Conservation (phyloP, 208 protist species). For the Wallacemonas sp. region DNA sequence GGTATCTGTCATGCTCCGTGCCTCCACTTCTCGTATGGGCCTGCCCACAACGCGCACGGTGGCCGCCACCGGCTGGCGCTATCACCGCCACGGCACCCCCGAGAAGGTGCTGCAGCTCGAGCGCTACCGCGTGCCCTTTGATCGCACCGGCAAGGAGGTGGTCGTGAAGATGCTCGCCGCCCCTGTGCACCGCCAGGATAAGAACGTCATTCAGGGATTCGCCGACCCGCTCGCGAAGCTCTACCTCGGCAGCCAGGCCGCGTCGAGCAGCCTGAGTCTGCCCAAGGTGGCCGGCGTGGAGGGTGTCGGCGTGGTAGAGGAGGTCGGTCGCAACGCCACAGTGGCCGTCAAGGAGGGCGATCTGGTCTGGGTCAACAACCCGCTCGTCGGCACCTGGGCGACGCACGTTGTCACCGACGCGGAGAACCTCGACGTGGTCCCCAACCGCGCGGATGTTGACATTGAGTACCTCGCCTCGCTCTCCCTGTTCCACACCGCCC, state of each 20-base stretch:
- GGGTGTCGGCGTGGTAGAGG: constrained; percentile 95
- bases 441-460: constrained; percentile 88
- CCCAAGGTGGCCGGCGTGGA: constrained; percentile 91
- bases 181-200: constrained; percentile 96
- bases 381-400: constrained; percentile 89
- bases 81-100: constrained; percentile 76
- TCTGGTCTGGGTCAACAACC: constrained; percentile 93
- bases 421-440: constrained; percentile 86
- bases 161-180: constrained; percentile 95
- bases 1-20: constrained; percentile 5
- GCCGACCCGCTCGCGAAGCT: constrained; percentile 47
- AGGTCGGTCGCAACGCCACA: constrained; percentile 82
- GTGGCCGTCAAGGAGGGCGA: constrained; percentile 86
- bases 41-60: constrained; percentile 71
- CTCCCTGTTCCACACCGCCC: constrained; percentile 96
- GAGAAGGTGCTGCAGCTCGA: constrained; percentile 84
- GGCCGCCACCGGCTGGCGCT: constrained; percentile 87
- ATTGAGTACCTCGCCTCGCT: constrained; percentile 94
- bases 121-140: constrained; percentile 84
- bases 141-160: constrained; percentile 81
- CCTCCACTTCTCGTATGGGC: constrained; percentile 24
- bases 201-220: constrained; percentile 94
- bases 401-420: constrained; percentile 89
- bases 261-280: constrained; percentile 11
- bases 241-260: constrained; percentile 21